Percentiles rank a stretch among this genome's conserved stretches.
phyloP scores from a whole-genome alignment of 2,329 filamentous ascomycete species.

The Ascosphaera apis region DNA sequence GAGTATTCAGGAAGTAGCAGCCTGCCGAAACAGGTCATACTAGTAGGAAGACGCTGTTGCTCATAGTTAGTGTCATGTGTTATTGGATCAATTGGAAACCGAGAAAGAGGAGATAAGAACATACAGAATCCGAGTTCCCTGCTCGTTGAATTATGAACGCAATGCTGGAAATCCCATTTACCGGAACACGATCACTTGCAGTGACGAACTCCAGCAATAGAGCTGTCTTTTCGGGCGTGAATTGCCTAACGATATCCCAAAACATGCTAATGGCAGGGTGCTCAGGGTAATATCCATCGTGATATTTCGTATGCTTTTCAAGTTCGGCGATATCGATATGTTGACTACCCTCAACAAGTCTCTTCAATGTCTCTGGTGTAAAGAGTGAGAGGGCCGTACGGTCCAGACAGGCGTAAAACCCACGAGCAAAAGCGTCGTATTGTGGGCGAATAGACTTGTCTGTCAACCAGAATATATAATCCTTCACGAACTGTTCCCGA shows the following conservation, averaged over 20 bases:
- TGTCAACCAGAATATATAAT: constrained; percentile 69
- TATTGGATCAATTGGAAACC: not conserved
- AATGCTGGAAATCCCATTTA: constrained; percentile 61
- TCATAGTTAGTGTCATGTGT: not conserved
- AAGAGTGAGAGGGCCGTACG: constrained; percentile 50
- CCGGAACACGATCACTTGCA: constrained; percentile 70
- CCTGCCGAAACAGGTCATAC: constrained; percentile 82
- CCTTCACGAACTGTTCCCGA: constrained; percentile 51
- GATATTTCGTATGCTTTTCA: constrained; percentile 49
- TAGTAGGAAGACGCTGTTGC: constrained; percentile 43
- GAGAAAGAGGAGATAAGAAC: constrained; percentile 5
- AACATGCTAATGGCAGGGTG: constrained; percentile 56
- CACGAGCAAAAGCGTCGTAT: constrained; percentile 55
- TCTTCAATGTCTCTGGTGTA: constrained; percentile 45
- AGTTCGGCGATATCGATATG: constrained; percentile 58
- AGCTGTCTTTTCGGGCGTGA: constrained; percentile 40
- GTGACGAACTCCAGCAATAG: constrained; percentile 84
- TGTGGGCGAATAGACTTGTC: constrained; percentile 56
- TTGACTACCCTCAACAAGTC: constrained; percentile 60
- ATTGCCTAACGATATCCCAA: constrained; percentile 57
- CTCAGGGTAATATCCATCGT: constrained; percentile 47
- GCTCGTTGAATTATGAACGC: constrained; percentile 68
- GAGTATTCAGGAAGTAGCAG: constrained; percentile 66
- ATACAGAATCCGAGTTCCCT: constrained; percentile 34
- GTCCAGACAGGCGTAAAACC: constrained; percentile 56